Conservation (phyloP, 1,284 basidiomycete genomes). For the Melampsora americana region DNA sequence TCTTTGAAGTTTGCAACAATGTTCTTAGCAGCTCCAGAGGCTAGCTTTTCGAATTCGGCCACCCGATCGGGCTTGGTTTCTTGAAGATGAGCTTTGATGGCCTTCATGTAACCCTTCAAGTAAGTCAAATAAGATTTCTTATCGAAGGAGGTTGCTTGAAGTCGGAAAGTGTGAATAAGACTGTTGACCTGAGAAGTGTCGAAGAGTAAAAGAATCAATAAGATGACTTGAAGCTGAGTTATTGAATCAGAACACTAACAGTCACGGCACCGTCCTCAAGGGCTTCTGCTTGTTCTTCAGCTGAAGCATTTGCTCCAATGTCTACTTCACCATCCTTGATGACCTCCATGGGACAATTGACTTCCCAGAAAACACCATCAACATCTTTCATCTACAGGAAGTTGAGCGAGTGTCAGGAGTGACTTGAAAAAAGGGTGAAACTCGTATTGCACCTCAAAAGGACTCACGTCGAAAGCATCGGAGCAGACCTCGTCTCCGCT, state of each 20-base stretch:
- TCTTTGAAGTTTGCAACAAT: conserved; percentile 84
- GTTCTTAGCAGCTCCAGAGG: conserved; percentile 61
- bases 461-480: conserved; percentile 75
- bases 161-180: conserved; percentile 86
- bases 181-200: conserved; percentile 69
- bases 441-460: conserved; percentile 1
- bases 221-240: background rate
- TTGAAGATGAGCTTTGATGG: conserved; percentile 62
- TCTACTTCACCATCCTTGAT: conserved; percentile 82
- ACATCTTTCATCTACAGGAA: conserved; percentile 61
- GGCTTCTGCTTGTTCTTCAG: conserved; percentile 79
- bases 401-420: background rate
- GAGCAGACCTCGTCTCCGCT: conserved; percentile 90
- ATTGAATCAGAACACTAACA: conserved; percentile 1
- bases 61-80: conserved; percentile 66
- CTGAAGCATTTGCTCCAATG: conserved; percentile 70
- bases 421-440: background rate
- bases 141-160: conserved; percentile 79
- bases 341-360: conserved; percentile 73
- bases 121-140: conserved; percentile 84
- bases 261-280: conserved; percentile 69
- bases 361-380: conserved; percentile 84
- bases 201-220: background rate
- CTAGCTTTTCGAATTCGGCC: conserved; percentile 77
- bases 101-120: conserved; percentile 87